Evolutionary conservation across 2,329 filamentous ascomycete species (phyloP), one percentile per base, ranked within the genome.

Genomic region (Pyrenochaeta sp.): DNA sequence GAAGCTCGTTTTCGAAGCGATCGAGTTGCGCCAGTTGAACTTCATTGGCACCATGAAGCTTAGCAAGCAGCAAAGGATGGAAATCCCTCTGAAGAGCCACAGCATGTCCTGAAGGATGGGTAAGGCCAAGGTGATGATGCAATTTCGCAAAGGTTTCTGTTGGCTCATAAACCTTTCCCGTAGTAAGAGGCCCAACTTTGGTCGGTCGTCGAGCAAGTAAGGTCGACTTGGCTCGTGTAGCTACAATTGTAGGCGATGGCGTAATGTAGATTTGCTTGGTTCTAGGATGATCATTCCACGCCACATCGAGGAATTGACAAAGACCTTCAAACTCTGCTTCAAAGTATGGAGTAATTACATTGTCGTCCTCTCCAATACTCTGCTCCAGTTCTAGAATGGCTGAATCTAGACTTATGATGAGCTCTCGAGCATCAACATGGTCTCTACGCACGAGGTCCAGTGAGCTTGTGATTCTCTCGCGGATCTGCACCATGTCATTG

Each of bases 1-100:
- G 61, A 11, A 77, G 55, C 54, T 82, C 79, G 1, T 64, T 58
- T 43, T 77, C 71, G 35, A 82, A 75, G 12, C 78, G 70, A 40
- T 75, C 71, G 20, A 82, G 65, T 49, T 75, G 69, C 23, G 63
- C 60, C 7, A 82, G 63, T 20, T 71, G 67, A 3, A 80, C 77
- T 43, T 77, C 68, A 37, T 74, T 65, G 1, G 71, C 64, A 21
- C 50, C 45, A 23, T 55, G 55, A n/a, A 75, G 46, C 32, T 71
- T 69, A 1, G 57, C 51, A n/a, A 75, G 53, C 40, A 71, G 50
- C 2, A 68, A 58, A 9, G 59, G 61, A 40, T 75, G 72, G 37
- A 74, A 71, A n/a, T 59, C 58, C 14, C 60, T 62, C 35, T 65
- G 51, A 3, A 75, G 58, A 17, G 58, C 67, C 32, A 74, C 59